phyloP scores from a whole-genome alignment of 306 rosid species.

The Gillenia trifoliata region DNA sequence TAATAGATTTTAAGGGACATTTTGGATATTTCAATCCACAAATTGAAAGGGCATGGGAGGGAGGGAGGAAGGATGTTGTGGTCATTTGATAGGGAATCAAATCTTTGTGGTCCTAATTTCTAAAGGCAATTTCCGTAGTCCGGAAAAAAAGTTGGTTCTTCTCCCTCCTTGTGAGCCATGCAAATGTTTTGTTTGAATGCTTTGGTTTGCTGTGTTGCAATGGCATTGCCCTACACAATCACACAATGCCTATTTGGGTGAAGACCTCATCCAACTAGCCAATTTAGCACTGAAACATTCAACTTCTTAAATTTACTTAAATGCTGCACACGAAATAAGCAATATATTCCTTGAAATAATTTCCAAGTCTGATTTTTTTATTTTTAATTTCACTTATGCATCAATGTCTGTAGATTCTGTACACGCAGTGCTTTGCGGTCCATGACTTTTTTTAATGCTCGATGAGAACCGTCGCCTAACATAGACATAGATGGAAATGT shows the following conservation, averaged over 20 bases:
- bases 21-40: constrained; percentile 19
- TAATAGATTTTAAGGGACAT: constrained; percentile 25
- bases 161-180: constrained; percentile 13
- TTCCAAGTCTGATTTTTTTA: neutral
- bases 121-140: constrained; percentile 42
- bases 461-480: neutral
- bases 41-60: constrained; percentile 1
- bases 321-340: neutral
- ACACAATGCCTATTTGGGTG: constrained; percentile 2
- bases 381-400: neutral
- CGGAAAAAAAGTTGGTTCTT: constrained; percentile 33
- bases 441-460: neutral
- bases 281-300: neutral
- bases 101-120: constrained; percentile 41
- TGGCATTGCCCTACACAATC: constrained; percentile 22
- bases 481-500: neutral
- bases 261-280: neutral
- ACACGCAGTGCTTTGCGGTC: neutral
- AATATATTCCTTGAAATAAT: neutral
- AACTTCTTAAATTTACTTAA: neutral
- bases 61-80: constrained; percentile 21
- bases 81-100: constrained; percentile 24
- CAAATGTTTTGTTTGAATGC: constrained; percentile 30
- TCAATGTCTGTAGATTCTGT: neutral
- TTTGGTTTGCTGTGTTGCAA: constrained; percentile 4